Conservation (phyloP, 75 land plant species). For the Picea sitchensis region DNA sequence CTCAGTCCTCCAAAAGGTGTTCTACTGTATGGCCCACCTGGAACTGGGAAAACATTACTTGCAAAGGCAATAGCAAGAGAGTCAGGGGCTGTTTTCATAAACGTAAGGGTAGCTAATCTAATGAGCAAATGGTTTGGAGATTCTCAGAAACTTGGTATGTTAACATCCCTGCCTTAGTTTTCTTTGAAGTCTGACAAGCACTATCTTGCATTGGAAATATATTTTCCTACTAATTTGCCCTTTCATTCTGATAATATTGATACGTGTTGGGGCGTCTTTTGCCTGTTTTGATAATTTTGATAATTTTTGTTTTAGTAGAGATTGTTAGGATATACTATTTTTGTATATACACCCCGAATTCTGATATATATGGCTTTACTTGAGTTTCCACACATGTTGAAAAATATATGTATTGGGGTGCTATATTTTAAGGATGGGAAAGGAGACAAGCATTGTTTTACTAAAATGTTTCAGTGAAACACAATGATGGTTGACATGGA, state of each 20-base stretch:
- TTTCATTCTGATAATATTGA: not conserved
- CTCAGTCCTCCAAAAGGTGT: constrained; percentile 91
- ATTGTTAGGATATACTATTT: too few relatives aligned
- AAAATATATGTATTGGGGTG: not conserved
- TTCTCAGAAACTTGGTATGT: constrained; percentile 92
- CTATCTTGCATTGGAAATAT: not conserved
- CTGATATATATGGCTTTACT: not conserved
- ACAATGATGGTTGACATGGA: not conserved
- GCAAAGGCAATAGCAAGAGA: constrained; percentile 93
- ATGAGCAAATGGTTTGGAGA: constrained; percentile 99
- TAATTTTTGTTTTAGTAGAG: too few relatives aligned
- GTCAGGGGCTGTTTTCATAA: constrained; percentile 94
- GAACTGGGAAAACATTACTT: constrained; percentile 96
- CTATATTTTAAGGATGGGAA: not conserved
- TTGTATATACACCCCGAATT: too few relatives aligned
- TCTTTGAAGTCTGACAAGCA: not conserved
- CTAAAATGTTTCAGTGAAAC: not conserved
- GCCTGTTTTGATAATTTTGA: too few relatives aligned
- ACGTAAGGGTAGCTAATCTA: constrained; percentile 81
- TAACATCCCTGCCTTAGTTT: not conserved
- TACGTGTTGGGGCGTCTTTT: not conserved
- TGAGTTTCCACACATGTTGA: not conserved
- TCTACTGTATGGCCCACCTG: constrained; percentile 96
- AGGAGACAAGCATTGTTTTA: not conserved
- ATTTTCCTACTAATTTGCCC: not conserved